Base-by-base conservation (phyloP, 495 filamentous ascomycete genomes). In the Penicillium coffeae region DNA sequence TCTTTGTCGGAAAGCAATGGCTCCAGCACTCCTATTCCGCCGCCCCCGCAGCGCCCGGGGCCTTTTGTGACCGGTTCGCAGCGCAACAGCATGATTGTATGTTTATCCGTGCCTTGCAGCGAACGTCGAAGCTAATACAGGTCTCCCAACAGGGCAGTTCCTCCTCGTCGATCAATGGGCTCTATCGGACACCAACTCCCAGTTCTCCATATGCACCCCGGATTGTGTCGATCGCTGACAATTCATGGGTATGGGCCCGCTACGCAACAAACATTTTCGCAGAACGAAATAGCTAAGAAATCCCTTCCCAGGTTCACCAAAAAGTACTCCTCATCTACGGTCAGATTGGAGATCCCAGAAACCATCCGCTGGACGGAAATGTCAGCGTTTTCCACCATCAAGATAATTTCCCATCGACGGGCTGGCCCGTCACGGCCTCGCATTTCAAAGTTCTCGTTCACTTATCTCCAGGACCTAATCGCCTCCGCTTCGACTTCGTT, bases 361-460 rank as follows among this genome's bases (percentile, higher is more conserved):
- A 85, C 48, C 83, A 79, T 55, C 76, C 82, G 53, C 69, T 90
- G 45, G 90, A 95, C 57, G 93, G 93, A 41, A 85, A 65, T 27
- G 54, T 97, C 38, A 90, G 83, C 7, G 79, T 96, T 45, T 84
- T 74, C 57, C 88, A 93, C 48, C 83, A 89, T 52, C 84, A 94
- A 60, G 89, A 95, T 62, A 81, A 69, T 54, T 93, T 94, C 56
- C 90, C 91, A 8, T 73, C 86, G 7, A 87, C 81, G 12, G 68
- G 71, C 34, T 96, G 89, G 89, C 91, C 89, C 14, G 91, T 96
- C 8, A 83, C 76, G 58, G 82, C 88, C 33, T 93, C 87, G 2
- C 82, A 88, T 63, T 96, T 95, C 72, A 96, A 96, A 70, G 86
- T 86, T 7, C 74, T 95, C 27, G 76, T 95, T 9, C 87, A 95